Evolutionary conservation across 805 yeast species (phyloP).

Genomic region (Saturnispora saitoi): DNA sequence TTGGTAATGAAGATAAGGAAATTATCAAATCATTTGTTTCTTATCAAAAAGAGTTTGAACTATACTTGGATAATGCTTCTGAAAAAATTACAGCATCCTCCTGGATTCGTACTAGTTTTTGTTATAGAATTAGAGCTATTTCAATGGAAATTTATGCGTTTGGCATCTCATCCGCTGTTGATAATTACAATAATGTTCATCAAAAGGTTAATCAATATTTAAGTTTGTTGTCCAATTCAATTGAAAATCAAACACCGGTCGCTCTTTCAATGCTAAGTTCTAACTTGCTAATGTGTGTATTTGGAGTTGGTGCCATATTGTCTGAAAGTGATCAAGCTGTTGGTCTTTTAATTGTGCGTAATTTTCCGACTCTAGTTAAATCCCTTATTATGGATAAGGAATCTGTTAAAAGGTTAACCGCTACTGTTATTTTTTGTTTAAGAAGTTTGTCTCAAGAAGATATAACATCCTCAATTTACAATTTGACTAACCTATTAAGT

Average conservation of each 20-base stretch:
- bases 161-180: constrained; percentile 40
- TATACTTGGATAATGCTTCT: constrained; percentile 19
- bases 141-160: constrained; percentile 55
- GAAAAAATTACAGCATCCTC: constrained; percentile 22
- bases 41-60: constrained; percentile 15
- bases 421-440: constrained; percentile 56
- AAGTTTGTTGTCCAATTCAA: constrained; percentile 20
- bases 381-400: constrained; percentile 40
- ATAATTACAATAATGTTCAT: constrained; percentile 36
- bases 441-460: constrained; percentile 69
- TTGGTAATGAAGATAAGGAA: constrained; percentile 9
- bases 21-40: constrained; percentile 16
- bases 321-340: constrained; percentile 33
- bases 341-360: constrained; percentile 29
- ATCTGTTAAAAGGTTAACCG: constrained; percentile 45
- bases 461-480: constrained; percentile 74
- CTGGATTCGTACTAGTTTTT: constrained; percentile 21
- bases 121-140: constrained; percentile 18
- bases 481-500: constrained; percentile 64
- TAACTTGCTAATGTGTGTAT: constrained; percentile 35
- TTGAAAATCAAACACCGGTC: constrained; percentile 37
- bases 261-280: constrained; percentile 42
- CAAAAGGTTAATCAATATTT: constrained; percentile 42
- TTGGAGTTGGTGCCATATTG: constrained; percentile 26
- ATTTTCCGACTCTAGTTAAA: constrained; percentile 45